phyloP scores from a whole-genome alignment of 192 early-diverging fungal genomes.

The Diversispora eburnea region DNA sequence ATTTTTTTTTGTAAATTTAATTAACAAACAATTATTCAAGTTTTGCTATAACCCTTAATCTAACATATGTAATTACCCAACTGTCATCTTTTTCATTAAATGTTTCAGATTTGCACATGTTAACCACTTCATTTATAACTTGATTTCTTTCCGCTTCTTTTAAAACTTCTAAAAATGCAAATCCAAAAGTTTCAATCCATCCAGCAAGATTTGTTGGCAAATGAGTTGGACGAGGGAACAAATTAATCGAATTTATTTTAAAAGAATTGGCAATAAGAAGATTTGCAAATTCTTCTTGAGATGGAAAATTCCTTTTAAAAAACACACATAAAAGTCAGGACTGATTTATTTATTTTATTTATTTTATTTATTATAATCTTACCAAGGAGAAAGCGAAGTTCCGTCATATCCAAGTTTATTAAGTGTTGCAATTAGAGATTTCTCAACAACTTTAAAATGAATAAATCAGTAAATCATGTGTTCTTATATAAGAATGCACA shows the following conservation, averaged over 20 bases:
- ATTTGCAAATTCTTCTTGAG: slow-evolving; percentile 42
- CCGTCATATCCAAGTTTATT: slow-evolving; percentile 44
- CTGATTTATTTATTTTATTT: neutral
- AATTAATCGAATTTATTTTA: slow-evolving; percentile 39
- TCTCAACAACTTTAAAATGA: slow-evolving; percentile 27
- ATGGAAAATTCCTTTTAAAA: slow-evolving; percentile 44
- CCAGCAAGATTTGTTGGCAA: slow-evolving; percentile 55
- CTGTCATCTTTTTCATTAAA: slow-evolving; percentile 26
- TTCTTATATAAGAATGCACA: neutral
- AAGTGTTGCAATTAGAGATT: slow-evolving; percentile 39
- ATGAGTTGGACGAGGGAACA: slow-evolving; percentile 52
- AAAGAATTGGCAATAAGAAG: slow-evolving; percentile 54
- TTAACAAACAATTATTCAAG: neutral
- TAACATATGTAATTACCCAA: slow-evolving; percentile 38
- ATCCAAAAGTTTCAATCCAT: slow-evolving; percentile 67
- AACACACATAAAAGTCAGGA: neutral
- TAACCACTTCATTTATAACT: slow-evolving; percentile 29
- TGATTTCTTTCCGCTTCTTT: slow-evolving; percentile 30
- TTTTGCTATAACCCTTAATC: slow-evolving; percentile 29
- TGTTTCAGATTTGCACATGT: neutral
- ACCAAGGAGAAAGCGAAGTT: slow-evolving; percentile 40
- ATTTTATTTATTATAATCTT: neutral
- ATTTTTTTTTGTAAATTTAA: neutral
- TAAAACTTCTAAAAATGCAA: slow-evolving; percentile 54
- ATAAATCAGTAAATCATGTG: neutral